These are phyloP conservation scores for Malassezia nana DNA, from an alignment of 1,284 basidiomycete species.

Conservation along the genomic window DNA sequence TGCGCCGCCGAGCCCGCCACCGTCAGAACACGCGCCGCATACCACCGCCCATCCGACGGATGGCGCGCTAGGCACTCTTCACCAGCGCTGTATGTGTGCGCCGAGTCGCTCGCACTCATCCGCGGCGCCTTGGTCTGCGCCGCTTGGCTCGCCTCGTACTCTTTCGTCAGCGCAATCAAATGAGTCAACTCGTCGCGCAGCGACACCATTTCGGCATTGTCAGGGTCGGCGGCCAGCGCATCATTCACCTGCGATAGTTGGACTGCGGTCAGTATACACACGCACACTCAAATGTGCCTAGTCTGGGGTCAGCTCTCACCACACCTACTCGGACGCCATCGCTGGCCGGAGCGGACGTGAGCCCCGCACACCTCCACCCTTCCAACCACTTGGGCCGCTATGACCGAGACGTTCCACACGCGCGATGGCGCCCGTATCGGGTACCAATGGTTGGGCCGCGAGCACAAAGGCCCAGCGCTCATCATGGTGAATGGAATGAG, in stretches of 20 bases:
- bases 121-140: background rate
- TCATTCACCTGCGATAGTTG: conserved; percentile 75
- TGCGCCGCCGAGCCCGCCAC: conserved; percentile 75
- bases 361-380: background rate
- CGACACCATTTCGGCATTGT: conserved; percentile 60
- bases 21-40: conserved; percentile 50
- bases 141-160: background rate
- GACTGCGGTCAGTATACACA: conserved; percentile 17
- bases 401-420: background rate
- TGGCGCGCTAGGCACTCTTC: conserved; percentile 70
- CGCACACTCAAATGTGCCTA: conserved; percentile 19
- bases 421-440: conserved; percentile 26
- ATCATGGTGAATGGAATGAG: conserved; percentile 42
- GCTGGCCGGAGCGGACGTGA: background rate
- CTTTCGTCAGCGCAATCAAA: conserved; percentile 70
- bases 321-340: conserved; percentile 21
- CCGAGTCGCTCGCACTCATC: background rate
- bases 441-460: conserved; percentile 19
- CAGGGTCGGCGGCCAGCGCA: conserved; percentile 70
- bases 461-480: conserved; percentile 18
- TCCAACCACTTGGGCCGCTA: background rate
- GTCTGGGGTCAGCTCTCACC: conserved; percentile 3
- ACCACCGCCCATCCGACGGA: conserved; percentile 29
- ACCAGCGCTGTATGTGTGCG: conserved; percentile 55
- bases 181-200: conserved; percentile 76